phyloP scores from a whole-genome alignment of 768 basidiomycete genomes.

The Omphalotus guepiniiformis region DNA sequence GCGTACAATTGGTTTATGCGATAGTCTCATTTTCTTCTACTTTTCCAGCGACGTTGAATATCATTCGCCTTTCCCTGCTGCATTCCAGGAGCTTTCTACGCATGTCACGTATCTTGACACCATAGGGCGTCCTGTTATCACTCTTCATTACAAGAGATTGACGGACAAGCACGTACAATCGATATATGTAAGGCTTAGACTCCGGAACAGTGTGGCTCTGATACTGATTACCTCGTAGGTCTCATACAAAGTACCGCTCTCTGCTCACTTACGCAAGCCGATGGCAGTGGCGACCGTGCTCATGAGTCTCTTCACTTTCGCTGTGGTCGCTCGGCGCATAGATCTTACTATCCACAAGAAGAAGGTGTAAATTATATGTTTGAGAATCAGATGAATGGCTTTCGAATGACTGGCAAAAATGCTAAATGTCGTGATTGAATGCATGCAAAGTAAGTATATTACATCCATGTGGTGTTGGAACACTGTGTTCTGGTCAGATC shows the following conservation, averaged over 20 bases:
- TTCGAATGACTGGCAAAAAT: neutral
- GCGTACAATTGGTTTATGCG: too few species aligned
- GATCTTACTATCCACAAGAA: slow-evolving; percentile 46
- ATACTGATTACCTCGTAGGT: slow-evolving; percentile 46
- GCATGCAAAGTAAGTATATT: slow-evolving; percentile 40
- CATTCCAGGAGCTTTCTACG: slow-evolving; percentile 54
- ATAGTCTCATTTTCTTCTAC: too few species aligned
- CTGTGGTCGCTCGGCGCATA: slow-evolving; percentile 39
- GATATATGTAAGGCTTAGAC: slow-evolving; percentile 66
- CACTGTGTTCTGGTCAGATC: slow-evolving; percentile 23
- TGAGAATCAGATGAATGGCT: too few species aligned
- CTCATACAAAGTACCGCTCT: slow-evolving; percentile 76
- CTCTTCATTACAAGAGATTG: slow-evolving; percentile 66
- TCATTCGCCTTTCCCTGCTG: slow-evolving; percentile 71
- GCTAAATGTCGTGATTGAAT: slow-evolving; percentile 23
- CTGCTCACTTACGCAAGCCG: slow-evolving; percentile 86
- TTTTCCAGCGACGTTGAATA: slow-evolving; percentile 69
- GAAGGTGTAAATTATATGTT: slow-evolving; percentile 29
- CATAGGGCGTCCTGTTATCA: slow-evolving; percentile 76
- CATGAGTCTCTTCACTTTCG: slow-evolving; percentile 57
- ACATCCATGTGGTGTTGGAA: slow-evolving; percentile 35
- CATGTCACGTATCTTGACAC: slow-evolving; percentile 92
- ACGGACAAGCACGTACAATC: slow-evolving; percentile 75
- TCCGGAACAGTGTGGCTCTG: slow-evolving; percentile 4
- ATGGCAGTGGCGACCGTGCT: slow-evolving; percentile 70